These are phyloP conservation scores for Chlamydomonas sp. DNA, from an alignment of 139 green algal species.

Conservation along the genomic window DNA sequence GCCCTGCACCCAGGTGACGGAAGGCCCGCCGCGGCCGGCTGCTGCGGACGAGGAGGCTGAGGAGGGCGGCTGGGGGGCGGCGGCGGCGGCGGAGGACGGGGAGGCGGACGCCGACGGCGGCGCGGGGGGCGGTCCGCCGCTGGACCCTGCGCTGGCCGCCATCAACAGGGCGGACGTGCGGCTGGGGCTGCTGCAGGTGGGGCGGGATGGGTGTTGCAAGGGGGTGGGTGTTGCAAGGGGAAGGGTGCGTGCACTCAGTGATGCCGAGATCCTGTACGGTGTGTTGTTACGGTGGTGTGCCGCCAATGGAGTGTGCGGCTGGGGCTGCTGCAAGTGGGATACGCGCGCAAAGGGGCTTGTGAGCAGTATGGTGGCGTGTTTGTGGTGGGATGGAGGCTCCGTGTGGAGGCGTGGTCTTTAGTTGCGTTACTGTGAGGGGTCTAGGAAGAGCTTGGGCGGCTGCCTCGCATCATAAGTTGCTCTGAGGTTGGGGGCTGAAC, in stretches of 20 bases:
- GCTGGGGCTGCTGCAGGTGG: slow-evolving; percentile 59
- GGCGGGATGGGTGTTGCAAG: background rate
- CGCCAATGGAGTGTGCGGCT: too few relatives aligned
- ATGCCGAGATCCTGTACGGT: too few relatives aligned
- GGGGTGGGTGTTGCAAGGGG: background rate
- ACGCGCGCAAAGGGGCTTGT: too few relatives aligned
- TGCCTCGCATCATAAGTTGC: too few relatives aligned
- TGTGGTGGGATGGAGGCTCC: too few relatives aligned
- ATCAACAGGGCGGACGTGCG: slow-evolving; percentile 51
- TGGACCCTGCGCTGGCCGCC: background rate
- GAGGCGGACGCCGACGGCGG: slow-evolving; percentile 16
- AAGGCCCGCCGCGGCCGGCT: slow-evolving; percentile 19
- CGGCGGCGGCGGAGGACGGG: slow-evolving; percentile 6
- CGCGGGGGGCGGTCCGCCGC: background rate
- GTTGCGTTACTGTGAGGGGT: too few relatives aligned
- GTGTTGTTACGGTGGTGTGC: too few relatives aligned
- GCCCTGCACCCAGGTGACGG: background rate
- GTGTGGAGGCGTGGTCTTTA: too few relatives aligned
- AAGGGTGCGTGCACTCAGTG: too few relatives aligned
- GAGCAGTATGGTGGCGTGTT: too few relatives aligned
- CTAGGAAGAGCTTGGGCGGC: too few relatives aligned
- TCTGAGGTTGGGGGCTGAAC: background rate
- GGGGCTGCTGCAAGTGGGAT: background rate
- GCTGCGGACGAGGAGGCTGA: slow-evolving; percentile 27
- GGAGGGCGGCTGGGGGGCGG: background rate